These are phyloP conservation scores for Ceratopteris richardii DNA, from an alignment of 75 land plant species.

Conservation along the genomic window DNA sequence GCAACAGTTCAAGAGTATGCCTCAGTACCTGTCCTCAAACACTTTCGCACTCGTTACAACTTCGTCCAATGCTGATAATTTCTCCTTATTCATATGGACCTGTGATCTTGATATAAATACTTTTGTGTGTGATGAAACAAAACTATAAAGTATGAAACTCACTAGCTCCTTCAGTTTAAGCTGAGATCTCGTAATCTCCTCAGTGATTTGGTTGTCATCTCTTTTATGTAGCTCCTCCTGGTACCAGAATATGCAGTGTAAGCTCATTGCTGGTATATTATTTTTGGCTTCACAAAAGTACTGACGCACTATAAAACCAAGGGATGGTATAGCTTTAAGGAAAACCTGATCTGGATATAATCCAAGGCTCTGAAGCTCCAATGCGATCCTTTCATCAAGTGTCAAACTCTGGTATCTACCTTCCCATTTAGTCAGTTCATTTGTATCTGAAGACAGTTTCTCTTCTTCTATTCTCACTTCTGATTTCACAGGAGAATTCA, in stretches of 20 bases:
- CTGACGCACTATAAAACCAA: conserved; percentile 3
- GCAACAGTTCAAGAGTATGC: too few species aligned
- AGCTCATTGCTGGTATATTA: neutral
- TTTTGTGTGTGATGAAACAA: neutral
- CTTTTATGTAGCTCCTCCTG: conserved; percentile 46
- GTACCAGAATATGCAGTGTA: conserved; percentile 17
- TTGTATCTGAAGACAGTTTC: neutral
- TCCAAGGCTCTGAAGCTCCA: conserved; percentile 75
- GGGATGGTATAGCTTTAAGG: too few species aligned
- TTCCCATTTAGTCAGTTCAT: neutral
- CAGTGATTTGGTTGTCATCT: conserved; percentile 59
- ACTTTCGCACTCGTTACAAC: conserved; percentile 26
- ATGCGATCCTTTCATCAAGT: conserved; percentile 52
- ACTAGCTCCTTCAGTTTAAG: conserved; percentile 47
- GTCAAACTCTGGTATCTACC: conserved; percentile 40
- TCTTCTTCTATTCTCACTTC: neutral
- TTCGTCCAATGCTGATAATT: conserved; percentile 18
- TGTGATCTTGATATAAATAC: neutral
- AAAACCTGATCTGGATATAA: conserved; percentile 50
- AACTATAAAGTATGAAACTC: neutral
- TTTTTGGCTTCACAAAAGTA: neutral
- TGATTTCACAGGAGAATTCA: neutral
- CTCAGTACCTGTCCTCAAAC: conserved; percentile 65
- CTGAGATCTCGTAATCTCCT: conserved; percentile 40
- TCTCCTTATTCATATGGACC: neutral